phyloP scores from a whole-genome alignment of 2,329 filamentous ascomycete species.

The Sclerotinia subarctica region DNA sequence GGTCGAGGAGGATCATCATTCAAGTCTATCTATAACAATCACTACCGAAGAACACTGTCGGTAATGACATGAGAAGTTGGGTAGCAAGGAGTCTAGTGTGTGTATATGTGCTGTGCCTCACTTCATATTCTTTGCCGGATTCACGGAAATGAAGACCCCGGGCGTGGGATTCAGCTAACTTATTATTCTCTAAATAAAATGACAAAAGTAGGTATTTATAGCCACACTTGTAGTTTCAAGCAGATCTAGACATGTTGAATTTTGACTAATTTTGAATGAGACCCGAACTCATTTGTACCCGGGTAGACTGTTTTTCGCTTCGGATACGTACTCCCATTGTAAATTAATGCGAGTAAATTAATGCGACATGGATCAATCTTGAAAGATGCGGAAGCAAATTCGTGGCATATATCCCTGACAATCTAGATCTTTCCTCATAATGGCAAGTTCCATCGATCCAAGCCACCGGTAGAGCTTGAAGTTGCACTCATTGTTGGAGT shows the following conservation, averaged over 20 bases:
- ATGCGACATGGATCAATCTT: neutral
- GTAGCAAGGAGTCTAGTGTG: neutral
- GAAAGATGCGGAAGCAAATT: neutral
- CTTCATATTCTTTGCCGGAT: neutral
- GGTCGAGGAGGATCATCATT: too few relatives aligned
- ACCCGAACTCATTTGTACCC: neutral
- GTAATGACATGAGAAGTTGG: neutral
- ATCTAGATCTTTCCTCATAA: neutral
- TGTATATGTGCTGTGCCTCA: neutral
- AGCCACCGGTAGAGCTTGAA: neutral
- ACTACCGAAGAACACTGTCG: too few relatives aligned
- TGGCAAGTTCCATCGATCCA: neutral
- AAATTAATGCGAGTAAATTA: neutral
- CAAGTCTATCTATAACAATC: too few relatives aligned
- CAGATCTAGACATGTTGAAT: neutral
- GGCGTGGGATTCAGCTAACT: neutral
- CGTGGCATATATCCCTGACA: neutral
- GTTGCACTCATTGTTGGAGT: neutral
- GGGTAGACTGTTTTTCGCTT: too few relatives aligned
- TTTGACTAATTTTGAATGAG: too few relatives aligned
- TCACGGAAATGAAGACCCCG: neutral
- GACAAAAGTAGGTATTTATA: too few relatives aligned
- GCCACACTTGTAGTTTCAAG: neutral
- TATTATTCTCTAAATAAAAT: neutral
- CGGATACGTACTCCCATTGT: neutral